Conservation (phyloP, 2,329 filamentous ascomycete genomes). For the Tolypocladium sp. region DNA sequence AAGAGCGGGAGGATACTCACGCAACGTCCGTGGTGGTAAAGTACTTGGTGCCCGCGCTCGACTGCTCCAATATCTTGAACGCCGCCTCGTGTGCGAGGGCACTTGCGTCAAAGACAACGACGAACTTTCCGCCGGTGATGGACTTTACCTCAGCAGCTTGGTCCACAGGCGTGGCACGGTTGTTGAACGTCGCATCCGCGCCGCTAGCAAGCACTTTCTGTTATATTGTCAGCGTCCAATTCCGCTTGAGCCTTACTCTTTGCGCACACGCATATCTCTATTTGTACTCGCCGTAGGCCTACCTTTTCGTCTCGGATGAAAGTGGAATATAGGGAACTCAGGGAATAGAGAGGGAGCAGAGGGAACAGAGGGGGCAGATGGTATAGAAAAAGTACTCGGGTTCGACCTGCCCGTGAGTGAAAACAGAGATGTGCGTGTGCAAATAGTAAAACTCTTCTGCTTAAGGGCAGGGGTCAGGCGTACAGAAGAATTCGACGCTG, state of each 20-base stretch:
- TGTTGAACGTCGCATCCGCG: constrained; percentile 22
- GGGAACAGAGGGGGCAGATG: too few species aligned
- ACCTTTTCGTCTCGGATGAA: too few species aligned
- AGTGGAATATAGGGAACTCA: too few species aligned
- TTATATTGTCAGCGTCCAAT: background rate
- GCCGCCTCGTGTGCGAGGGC: constrained; percentile 17
- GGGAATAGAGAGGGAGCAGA: too few species aligned
- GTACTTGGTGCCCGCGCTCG: constrained; percentile 15
- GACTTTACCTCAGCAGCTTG: constrained; percentile 20
- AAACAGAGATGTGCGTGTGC: too few species aligned
- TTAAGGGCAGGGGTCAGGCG: background rate
- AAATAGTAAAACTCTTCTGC: too few species aligned
- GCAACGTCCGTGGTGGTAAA: constrained; percentile 24
- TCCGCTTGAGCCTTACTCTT: too few species aligned
- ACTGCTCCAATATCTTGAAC: constrained; percentile 17
- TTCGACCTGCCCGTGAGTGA: too few species aligned
- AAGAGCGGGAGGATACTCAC: constrained; percentile 9
- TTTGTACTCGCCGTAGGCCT: too few species aligned
- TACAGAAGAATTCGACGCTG: constrained; percentile 17
- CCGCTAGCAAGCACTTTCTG: constrained; percentile 18
- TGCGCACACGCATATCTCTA: too few species aligned
- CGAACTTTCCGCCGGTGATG: constrained; percentile 23
- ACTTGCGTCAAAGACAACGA: constrained; percentile 22
- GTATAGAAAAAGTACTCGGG: too few species aligned
- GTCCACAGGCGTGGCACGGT: constrained; percentile 15